Percentiles rank a stretch among this genome's conserved stretches.
These are phyloP conservation scores for Pseudopyricularia cyperi DNA, from an alignment of 2,329 filamentous ascomycete species.

Conservation along the genomic window DNA sequence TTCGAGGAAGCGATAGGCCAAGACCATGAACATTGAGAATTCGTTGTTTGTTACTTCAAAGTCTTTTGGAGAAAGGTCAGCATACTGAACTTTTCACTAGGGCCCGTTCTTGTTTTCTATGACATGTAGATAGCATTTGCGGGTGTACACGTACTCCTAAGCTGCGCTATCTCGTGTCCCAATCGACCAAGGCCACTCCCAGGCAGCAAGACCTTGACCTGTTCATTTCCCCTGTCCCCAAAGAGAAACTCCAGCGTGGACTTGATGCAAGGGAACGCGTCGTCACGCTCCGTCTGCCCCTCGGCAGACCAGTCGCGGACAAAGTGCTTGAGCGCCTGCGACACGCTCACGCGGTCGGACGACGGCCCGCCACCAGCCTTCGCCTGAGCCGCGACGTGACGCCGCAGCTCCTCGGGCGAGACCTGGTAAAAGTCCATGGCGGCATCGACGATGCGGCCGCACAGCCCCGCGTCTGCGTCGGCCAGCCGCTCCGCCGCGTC, in stretches of 20 bases:
- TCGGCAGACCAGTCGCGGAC: slow-evolving; percentile 42
- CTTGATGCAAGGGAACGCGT: slow-evolving; percentile 24
- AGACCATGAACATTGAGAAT: slow-evolving; percentile 45
- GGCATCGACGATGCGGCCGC: slow-evolving; percentile 27
- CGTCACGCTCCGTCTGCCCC: slow-evolving; percentile 30
- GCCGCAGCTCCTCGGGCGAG: slow-evolving; percentile 26
- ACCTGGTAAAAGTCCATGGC: slow-evolving; percentile 34
- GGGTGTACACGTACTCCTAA: slow-evolving; percentile 13
- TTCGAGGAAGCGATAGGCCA: slow-evolving; percentile 36
- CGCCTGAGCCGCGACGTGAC: slow-evolving; percentile 23
- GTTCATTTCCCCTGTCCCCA: slow-evolving; percentile 9
- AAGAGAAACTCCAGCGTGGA: slow-evolving; percentile 17
- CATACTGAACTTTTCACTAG: too few relatives aligned
- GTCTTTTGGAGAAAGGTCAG: background rate
- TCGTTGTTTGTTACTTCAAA: slow-evolving; percentile 43
- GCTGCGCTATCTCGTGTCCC: slow-evolving; percentile 32
- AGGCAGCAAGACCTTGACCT: slow-evolving; percentile 31
- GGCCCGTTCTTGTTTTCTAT: too few relatives aligned
- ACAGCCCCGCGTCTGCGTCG: slow-evolving; percentile 29
- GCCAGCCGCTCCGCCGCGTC: slow-evolving; percentile 27
- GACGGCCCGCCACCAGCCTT: slow-evolving; percentile 28
- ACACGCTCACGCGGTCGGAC: slow-evolving; percentile 22
- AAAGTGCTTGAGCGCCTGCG: slow-evolving; percentile 42
- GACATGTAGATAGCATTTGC: too few relatives aligned
- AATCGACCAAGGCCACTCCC: slow-evolving; percentile 39